Conservation (phyloP, 23 red algal species). For the Gracilariopsis chorda region DNA sequence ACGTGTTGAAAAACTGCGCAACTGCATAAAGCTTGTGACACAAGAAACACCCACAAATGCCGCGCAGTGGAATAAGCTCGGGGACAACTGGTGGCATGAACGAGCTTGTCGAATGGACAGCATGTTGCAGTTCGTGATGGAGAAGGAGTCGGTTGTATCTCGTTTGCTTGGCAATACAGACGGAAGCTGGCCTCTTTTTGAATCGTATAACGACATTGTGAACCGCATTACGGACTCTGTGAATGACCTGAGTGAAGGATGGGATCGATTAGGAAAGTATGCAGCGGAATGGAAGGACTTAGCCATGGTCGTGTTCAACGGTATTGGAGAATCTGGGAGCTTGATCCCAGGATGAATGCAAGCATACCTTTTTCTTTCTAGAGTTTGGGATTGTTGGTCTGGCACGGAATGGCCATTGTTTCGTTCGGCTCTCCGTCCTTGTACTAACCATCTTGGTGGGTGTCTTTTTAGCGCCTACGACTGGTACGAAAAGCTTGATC, state of each 20-base stretch:
- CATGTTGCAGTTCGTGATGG: background rate
- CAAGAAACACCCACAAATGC: background rate
- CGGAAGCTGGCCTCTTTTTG: background rate
- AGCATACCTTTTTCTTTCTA: no score
- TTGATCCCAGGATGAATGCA: background rate
- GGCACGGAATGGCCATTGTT: no score
- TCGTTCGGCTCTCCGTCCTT: no score
- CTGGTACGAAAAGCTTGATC: no score
- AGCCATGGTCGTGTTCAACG: conserved; percentile 3
- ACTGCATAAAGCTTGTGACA: background rate
- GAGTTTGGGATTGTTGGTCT: no score
- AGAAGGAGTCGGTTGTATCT: background rate
- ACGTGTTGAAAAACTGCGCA: background rate
- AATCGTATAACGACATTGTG: background rate
- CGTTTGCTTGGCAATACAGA: background rate
- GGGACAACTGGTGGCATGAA: conserved; percentile 10
- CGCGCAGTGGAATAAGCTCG: background rate
- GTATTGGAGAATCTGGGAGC: conserved; percentile 31
- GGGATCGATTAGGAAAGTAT: background rate
- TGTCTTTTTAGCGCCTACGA: no score
- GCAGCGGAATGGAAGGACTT: conserved; percentile 11
- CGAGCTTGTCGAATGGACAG: background rate
- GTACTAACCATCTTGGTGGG: no score
- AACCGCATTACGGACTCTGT: background rate
- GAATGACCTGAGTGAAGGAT: background rate